A percentile compares a stretch with the other conserved stretches of the same genome.
Evolutionary conservation across 345 rosid species (phyloP).

Genomic region (Salix koriyanagi): DNA sequence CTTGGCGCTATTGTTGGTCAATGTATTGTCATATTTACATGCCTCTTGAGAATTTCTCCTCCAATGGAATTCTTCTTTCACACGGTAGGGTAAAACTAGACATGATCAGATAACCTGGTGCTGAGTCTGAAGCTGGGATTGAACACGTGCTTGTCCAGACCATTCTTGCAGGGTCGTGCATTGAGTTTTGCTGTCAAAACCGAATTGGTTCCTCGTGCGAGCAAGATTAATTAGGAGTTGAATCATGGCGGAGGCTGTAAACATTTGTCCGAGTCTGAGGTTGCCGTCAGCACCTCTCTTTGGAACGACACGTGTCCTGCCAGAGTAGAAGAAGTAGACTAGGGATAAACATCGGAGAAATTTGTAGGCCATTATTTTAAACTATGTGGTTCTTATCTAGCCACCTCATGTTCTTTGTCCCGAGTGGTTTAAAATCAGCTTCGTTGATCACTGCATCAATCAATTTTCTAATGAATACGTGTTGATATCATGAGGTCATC

Average conservation of each 20-base stretch:
- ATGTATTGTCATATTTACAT: not conserved
- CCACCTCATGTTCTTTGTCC: conserved; percentile 35
- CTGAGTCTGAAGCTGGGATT: too few species aligned
- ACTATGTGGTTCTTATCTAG: conserved; percentile 27
- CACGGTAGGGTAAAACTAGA: not conserved
- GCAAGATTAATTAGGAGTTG: not conserved
- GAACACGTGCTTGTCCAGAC: not conserved
- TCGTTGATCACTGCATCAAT: not conserved
- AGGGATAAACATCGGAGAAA: conserved; percentile 25
- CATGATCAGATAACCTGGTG: not conserved
- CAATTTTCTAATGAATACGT: not conserved
- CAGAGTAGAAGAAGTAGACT: not conserved
- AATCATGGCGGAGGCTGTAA: not conserved
- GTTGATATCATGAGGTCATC: not conserved
- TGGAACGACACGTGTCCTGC: conserved; percentile 8
- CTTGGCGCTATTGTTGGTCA: not conserved
- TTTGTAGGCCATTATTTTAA: not conserved
- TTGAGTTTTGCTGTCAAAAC: not conserved
- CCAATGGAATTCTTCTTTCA: not conserved
- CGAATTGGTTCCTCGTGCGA: not conserved
- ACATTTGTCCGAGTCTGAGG: not conserved
- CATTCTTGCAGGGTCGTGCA: not conserved
- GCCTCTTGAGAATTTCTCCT: not conserved
- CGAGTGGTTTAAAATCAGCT: conserved; percentile 1
- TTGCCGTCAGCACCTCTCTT: not conserved